These are phyloP conservation scores for Annulohypoxylon nitens DNA, from an alignment of 495 filamentous ascomycete species.

Conservation along the genomic window DNA sequence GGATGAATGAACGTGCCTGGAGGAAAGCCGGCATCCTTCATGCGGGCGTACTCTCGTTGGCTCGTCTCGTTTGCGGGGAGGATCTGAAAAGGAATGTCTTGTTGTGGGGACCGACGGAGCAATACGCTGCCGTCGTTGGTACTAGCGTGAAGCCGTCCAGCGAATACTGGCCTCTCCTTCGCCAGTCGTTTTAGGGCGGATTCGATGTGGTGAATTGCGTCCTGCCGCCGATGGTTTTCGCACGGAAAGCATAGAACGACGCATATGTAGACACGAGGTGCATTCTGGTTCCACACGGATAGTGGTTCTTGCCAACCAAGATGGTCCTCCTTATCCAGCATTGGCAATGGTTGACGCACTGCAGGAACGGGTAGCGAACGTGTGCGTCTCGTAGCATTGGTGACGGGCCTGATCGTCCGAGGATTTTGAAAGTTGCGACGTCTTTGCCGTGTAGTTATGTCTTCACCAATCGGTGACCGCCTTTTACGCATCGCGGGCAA, in stretches of 20 bases:
- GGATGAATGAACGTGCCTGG: slow-evolving; percentile 47
- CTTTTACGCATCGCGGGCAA: slow-evolving; percentile 47
- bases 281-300: slow-evolving; percentile 53
- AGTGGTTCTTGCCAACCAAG: slow-evolving; percentile 48
- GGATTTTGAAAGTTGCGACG: slow-evolving; percentile 41
- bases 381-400: slow-evolving; percentile 41
- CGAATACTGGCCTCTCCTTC: slow-evolving; percentile 50
- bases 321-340: slow-evolving; percentile 46
- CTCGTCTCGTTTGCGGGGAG: slow-evolving; percentile 35
- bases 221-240: slow-evolving; percentile 40
- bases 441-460: slow-evolving; percentile 33
- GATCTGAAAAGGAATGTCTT: slow-evolving; percentile 50
- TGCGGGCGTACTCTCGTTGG: slow-evolving; percentile 44
- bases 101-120: slow-evolving; percentile 44
- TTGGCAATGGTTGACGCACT: slow-evolving; percentile 40
- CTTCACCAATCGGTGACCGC: slow-evolving; percentile 48
- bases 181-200: slow-evolving; percentile 46
- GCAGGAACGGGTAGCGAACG: slow-evolving; percentile 38
- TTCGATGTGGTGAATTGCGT: slow-evolving; percentile 47
- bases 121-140: slow-evolving; percentile 44
- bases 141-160: slow-evolving; percentile 49
- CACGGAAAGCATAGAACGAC: slow-evolving; percentile 55
- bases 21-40: slow-evolving; percentile 49
- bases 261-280: slow-evolving; percentile 53
- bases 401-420: slow-evolving; percentile 37